Base-by-base conservation (phyloP, 2,329 filamentous ascomycete genomes). In the Cadophora luteo-olivacea region DNA sequence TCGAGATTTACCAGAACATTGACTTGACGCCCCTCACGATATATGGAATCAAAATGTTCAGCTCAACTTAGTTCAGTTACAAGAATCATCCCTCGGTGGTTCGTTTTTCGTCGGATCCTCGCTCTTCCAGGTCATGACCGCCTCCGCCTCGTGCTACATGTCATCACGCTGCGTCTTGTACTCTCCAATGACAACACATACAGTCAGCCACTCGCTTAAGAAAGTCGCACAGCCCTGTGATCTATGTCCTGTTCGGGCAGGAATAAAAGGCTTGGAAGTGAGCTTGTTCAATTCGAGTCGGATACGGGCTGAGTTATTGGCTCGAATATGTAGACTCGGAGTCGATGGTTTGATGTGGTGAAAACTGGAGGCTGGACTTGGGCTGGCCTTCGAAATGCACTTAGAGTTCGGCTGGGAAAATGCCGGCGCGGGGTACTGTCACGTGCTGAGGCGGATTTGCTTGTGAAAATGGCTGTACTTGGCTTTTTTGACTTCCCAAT, bases 401-500 rank as follows among this genome's bases (percentile, higher is more conserved):
- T 22, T 16, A 24, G 12, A 14, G 12, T 14, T 33, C 52, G 52
- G 52, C 29, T 55, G 52, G 52, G 52, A 55, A 32, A 33, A 19
- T 55, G 12, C 52, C 52, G 52, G 25, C 52, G 52, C 52, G 52
- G 52, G 52, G 52, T 55, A 55, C 16, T n/a, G 16, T 33, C 52
- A 55, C 52, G 52, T 55, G 52, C 5, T 2, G 16, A 14, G 16
- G 41, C 12, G 41, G 41, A 2, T 19, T 19, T 45, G 11, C 41
- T 16, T 45, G 41, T 45, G 41, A 19, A 45, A 19, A 45, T 45
- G 41, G 41, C 41, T 19, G 29, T 45, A 38, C 36, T 38, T 45
- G 12, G 11, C 41, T 19, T 16, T 6, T 49, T 49, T 49, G 45
- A 22, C 45, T 49, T 49, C 22, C 22, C 14, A 4, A 49, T 22